Evolutionary conservation across 257 asterid species (phyloP), one percentile per base, ranked within the genome.

Genomic region (Parsonsia alboflavescens): DNA sequence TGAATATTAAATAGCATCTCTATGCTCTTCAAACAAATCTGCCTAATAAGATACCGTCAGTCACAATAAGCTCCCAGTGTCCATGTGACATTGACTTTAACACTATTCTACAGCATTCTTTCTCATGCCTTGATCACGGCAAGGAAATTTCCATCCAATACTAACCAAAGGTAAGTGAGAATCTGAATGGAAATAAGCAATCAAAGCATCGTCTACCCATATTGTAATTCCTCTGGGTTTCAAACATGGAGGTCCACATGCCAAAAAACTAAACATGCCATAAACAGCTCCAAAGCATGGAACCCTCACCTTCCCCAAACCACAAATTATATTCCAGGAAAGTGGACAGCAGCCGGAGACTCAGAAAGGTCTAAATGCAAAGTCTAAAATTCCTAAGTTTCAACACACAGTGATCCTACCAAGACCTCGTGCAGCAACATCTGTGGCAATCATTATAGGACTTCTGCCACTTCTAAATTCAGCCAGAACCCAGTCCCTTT

Each of bases 361-460:
- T 85, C 87, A 73, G 76, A 71, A 83, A 65, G 71, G 65, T 73
- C 78, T 74, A 86, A 77, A 79, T 63, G 75, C 73, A 78, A 79
- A 84, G 73, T 59, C 87, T 77, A 80, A 79, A 84, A 73, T 57
- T 81, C 95, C 96, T 83, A 91, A 81, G 80, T 87, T 81, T 62
- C 76, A 72, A 86, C 87, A 82, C 90, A 28, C 81, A 79, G 71
- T 83, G 78, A 87, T 87, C 96, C 95, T 93, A 93, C 98, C 98
- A 82, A 93, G 97, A 84, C 98, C 98, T 83, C 98, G 97, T 52
- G 98, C 98, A 82, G 98, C 98, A 77, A 93, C 98, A 86, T 93
- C 98, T 78, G 97, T 93, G 81, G 98, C 98, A 84, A 84, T 88
- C 98, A 93, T 91, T 84, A 93, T 83, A 67, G 97, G 92, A 83